Conservation (phyloP, 306 rosid genomes). For the Vigna reflexopilosa region DNA sequence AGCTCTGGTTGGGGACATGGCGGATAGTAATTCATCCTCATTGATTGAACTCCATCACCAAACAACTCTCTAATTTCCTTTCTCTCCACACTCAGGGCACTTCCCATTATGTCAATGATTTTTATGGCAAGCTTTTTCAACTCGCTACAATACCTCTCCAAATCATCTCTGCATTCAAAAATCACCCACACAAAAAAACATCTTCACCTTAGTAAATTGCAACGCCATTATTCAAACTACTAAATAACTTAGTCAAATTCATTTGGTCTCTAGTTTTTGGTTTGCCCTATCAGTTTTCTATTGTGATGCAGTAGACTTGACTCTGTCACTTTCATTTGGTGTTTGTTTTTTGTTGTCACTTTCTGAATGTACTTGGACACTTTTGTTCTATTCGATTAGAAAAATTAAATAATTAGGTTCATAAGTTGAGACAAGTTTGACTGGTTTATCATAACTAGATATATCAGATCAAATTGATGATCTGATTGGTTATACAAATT, state of each 20-base stretch:
- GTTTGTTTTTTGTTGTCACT: background rate
- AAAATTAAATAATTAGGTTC: background rate
- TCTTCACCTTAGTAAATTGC: background rate
- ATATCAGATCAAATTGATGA: no score
- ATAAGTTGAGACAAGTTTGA: background rate
- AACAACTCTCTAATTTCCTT: constrained; percentile 35
- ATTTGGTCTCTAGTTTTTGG: background rate
- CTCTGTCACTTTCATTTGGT: background rate
- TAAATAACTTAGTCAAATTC: no score
- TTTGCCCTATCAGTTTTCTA: background rate
- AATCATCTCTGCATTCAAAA: constrained; percentile 1
- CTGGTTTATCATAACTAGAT: no score
- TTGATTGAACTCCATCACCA: constrained; percentile 38
- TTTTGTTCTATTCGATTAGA: no score
- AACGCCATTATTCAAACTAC: background rate
- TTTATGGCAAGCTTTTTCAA: background rate
- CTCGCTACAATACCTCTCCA: constrained; percentile 31
- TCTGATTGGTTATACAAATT: no score
- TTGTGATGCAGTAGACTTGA: no score
- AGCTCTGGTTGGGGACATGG: constrained; percentile 56
- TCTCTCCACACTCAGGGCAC: constrained; percentile 15
- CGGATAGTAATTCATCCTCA: constrained; percentile 54
- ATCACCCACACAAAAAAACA: background rate
- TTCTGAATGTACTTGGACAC: background rate
- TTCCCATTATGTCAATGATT: constrained; percentile 26